Base-by-base conservation (phyloP, 306 rosid genomes). In the Vigna reflexopilosa region DNA sequence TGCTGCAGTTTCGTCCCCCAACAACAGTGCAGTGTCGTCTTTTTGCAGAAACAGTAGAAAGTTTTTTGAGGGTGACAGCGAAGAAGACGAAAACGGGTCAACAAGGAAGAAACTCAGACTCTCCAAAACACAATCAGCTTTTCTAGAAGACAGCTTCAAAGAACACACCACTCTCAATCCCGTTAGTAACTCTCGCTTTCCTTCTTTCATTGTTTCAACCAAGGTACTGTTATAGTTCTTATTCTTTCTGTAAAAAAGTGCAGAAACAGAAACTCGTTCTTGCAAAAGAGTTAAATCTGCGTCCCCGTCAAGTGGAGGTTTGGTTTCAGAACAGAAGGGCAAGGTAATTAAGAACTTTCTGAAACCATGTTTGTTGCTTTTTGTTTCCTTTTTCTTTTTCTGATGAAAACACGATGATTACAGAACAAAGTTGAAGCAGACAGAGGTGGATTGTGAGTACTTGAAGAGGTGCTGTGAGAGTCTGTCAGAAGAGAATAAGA, bases 301-400 rank as follows among this genome's bases (percentile, higher is more conserved):
- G 96, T 74, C 97, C 99, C 1, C 92, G 99, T n/a, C 99, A 96
- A 77, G 99, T 96, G 4, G 99, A 96, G 80, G 99, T 96, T 4
- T 96, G 99, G 99, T 96, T 96, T 83, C 99, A 96, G 81, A 96
- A 96, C 62, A 87, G 99, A 87, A 91, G 99, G 83, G 99, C 99
- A 70, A 96, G 99, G 99, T 95, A 86, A 45, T 3, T 42, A 13
- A 30, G 47, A 32, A 78, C 5, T 4, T 4, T 13, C 4, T 7
- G 11, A 20, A 58, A 26, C 4, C 0, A 16, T 36, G 50, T 36
- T 16, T n/a, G 24, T 38, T 64, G n/a, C 13, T 62, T 32, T 24
- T 30, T 14, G 16, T 20, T 30, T 45, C 4, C 0, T 45, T 12
- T 45, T 44, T 0, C 11, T 51, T 52, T 51, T 14, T 50, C 47